Conservation (phyloP, 257 asterid species). For the Echium plantagineum region DNA sequence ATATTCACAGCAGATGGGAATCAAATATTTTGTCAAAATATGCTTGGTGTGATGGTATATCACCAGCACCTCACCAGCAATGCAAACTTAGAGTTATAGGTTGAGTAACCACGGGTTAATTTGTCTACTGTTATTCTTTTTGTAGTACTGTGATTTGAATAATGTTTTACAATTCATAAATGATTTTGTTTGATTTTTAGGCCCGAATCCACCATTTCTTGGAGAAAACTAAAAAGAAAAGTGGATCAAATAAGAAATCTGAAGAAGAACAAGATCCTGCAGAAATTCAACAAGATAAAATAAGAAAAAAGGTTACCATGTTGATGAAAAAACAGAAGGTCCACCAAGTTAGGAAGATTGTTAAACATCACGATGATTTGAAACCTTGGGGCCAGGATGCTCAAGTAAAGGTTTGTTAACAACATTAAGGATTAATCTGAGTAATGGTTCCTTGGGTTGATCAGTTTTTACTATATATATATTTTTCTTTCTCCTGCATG, state of each 20-base stretch:
- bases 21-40: not conserved
- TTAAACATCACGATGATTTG: conserved; percentile 47
- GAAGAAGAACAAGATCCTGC: conserved; percentile 41
- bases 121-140: not conserved
- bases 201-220: conserved; percentile 70
- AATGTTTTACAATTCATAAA: not conserved
- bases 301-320: conserved; percentile 50
- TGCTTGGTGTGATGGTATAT: too few relatives aligned
- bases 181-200: conserved; percentile 30
- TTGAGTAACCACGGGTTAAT: not conserved
- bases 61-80: not conserved
- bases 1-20: not conserved
- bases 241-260: conserved; percentile 42
- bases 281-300: conserved; percentile 41
- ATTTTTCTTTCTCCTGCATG: not conserved
- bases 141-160: not conserved
- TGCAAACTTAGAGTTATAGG: not conserved
- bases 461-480: not conserved
- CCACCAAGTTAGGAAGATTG: conserved; percentile 57
- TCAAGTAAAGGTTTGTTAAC: conserved; percentile 58
- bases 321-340: conserved; percentile 72
- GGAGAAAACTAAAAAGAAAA: conserved; percentile 65
- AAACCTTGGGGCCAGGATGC: conserved; percentile 89
- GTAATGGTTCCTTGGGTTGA: not conserved
- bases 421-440: not conserved